A percentile compares a stretch with the other conserved stretches of the same genome.
Conservation (phyloP, 805 yeast genomes). For the Candida khao-thaluensis region DNA sequence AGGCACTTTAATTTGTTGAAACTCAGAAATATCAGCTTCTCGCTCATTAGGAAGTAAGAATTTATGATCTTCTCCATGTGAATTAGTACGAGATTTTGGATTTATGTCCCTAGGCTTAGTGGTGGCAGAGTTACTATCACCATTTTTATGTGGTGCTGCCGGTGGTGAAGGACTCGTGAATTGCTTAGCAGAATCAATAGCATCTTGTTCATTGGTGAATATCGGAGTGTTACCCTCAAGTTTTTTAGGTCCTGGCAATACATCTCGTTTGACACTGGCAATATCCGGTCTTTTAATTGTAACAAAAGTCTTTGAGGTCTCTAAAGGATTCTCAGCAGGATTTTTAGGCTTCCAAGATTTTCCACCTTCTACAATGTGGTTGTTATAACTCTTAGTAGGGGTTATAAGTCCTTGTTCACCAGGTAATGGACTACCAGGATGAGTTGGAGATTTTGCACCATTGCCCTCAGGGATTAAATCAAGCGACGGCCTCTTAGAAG, state of each 20-base stretch:
- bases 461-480: constrained; percentile 23
- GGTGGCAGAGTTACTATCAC: constrained; percentile 19
- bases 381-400: constrained; percentile 8
- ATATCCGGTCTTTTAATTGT: constrained; percentile 60
- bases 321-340: constrained; percentile 68
- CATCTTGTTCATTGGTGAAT: constrained; percentile 24
- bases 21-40: constrained; percentile 27
- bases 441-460: constrained; percentile 1
- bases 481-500: constrained; percentile 43
- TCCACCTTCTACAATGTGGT: constrained; percentile 16
- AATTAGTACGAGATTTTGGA: not conserved
- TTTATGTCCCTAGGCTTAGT: constrained; percentile 18
- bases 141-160: not conserved
- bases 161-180: not conserved
- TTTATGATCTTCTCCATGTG: constrained; percentile 18
- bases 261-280: constrained; percentile 20
- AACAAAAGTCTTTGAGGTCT: constrained; percentile 62
- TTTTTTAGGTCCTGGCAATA: constrained; percentile 18
- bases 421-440: constrained; percentile 2
- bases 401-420: not conserved
- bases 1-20: constrained; percentile 14
- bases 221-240: constrained; percentile 3
- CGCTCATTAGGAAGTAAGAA: constrained; percentile 24
- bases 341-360: constrained; percentile 54
- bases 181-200: constrained; percentile 40